These are phyloP conservation scores for Solanum pimpinellifolium DNA, from an alignment of 257 asterid genomes.

Conservation along the genomic window DNA sequence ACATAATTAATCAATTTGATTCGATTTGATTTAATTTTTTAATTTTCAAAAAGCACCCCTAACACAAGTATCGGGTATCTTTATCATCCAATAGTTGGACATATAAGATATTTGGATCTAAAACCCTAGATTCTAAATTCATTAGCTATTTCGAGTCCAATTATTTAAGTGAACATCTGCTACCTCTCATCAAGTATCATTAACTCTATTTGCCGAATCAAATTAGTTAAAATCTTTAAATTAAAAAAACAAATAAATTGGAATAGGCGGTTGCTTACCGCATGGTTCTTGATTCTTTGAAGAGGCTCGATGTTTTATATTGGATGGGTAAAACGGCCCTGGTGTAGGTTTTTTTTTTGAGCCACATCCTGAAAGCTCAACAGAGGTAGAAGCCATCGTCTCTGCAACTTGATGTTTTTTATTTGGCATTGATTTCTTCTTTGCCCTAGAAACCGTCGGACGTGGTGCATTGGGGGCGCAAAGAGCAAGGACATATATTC, in stretches of 20 bases:
- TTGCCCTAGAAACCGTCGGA: not conserved
- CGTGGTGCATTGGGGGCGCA: not conserved
- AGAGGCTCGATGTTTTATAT: too few relatives aligned
- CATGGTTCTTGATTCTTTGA: not conserved
- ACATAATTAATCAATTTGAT: not conserved
- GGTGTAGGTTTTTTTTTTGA: not conserved
- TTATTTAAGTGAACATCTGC: not conserved
- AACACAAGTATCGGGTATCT: not conserved
- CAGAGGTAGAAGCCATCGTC: not conserved
- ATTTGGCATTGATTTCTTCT: not conserved
- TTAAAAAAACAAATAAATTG: not conserved
- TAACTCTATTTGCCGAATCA: not conserved
- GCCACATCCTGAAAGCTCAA: not conserved
- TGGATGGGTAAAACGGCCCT: not conserved
- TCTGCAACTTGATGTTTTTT: not conserved
- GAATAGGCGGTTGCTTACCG: not conserved
- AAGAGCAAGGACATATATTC: too few relatives aligned
- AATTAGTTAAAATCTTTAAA: not conserved
- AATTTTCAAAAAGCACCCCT: not conserved
- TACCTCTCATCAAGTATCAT: not conserved
- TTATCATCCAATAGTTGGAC: not conserved
- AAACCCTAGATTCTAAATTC: not conserved
- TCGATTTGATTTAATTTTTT: not conserved
- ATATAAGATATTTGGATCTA: too few relatives aligned
- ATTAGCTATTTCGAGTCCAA: not conserved